A percentile compares a stretch with the other conserved stretches of the same genome.
Evolutionary conservation across 169 alveolate species (phyloP).

Genomic region (Plasmodium relictum): DNA sequence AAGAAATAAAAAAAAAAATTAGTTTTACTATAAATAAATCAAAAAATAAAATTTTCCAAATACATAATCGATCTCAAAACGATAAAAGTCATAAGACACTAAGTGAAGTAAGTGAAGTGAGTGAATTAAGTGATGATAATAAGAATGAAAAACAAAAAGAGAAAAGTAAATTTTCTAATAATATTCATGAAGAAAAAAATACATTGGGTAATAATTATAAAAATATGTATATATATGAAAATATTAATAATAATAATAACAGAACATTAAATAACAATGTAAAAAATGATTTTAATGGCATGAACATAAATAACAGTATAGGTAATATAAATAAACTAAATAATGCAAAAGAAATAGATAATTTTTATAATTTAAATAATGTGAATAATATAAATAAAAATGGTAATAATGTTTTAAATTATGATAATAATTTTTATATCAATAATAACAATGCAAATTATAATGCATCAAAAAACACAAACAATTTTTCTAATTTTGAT

Average conservation of each 20-base stretch:
- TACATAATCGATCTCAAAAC: conserved; percentile 10
- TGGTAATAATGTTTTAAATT: background rate
- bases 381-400: background rate
- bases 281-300: background rate
- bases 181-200: background rate
- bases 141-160: conserved; percentile 1
- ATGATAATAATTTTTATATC: background rate
- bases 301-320: background rate
- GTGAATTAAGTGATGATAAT: conserved; percentile 26
- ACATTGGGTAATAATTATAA: background rate
- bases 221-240: background rate
- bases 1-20: conserved; percentile 46
- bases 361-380: background rate
- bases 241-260: background rate
- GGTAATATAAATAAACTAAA: background rate
- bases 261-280: background rate
- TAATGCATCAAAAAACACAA: background rate
- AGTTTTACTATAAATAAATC: conserved; percentile 66
- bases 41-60: conserved; percentile 54
- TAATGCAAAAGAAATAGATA: background rate
- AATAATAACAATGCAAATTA: conserved; percentile 4
- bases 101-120: conserved; percentile 29
- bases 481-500: background rate
- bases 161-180: background rate
- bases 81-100: conserved; percentile 10